Base-by-base conservation (phyloP, 2,329 filamentous ascomycete genomes). In the Arthrobotrys iridis region DNA sequence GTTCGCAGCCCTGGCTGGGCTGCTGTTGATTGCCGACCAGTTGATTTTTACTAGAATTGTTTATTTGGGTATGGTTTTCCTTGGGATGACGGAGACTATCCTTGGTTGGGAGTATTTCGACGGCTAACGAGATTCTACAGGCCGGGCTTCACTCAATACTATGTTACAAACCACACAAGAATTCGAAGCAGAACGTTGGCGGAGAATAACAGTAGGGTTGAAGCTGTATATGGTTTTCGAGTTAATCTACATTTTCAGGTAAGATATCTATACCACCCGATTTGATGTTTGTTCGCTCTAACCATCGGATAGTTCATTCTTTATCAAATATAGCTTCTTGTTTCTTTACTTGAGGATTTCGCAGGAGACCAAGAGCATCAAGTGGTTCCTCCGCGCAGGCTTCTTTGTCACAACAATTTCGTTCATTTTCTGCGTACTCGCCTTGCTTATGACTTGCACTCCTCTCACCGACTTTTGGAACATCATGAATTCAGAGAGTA, bases 391-490 rank as follows among this genome's bases (percentile, higher is more conserved):
- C 40, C 73, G 77, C 13, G 68, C 74, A 35, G 79, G 77, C 26
- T 80, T 81, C 64, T 67, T 78, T 26, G 45, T 81, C 22, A 81
- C 81, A 37, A 79, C 79, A 10, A 67, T 79, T 60, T 77, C 80
- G 26, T 81, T 81, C 72, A 77, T 80, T 10, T 35, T 79, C 7
- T 80, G 80, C 26, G 79, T 81, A 3, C 64, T 81, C 22, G 78
- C 80, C 22, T 79, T 81, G 48, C 79, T 81, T 28, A 77, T 81
- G 30, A 80, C 80, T 48, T 81, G 81, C 58, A 75, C 80, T 8
- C 80, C 80, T 13, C 78, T 81, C 15, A 79, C 57, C 10, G 77
- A 75, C 46, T 79, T 78, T 58, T 79, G 79, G 78, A 77, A 66
- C 28, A 50, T 79, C 35, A 68, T 41, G 11, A 77, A 75, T 22